Evolutionary conservation across 768 basidiomycete species (phyloP), one percentile per base, ranked within the genome.

Genomic region (Brasilioporus rufonigricans): DNA sequence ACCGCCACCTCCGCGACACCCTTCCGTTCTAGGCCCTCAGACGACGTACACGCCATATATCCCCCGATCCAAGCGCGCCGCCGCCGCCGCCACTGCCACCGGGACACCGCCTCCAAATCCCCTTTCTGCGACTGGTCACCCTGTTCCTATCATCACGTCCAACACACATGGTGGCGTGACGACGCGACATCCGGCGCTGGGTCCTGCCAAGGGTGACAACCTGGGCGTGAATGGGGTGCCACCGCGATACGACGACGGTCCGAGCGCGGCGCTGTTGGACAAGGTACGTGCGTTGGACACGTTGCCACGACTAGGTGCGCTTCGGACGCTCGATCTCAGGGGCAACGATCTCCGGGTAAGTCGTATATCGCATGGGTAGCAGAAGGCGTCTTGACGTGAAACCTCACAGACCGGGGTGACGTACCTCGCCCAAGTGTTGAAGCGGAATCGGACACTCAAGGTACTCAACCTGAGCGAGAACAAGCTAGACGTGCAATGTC

Each of bases 391-490:
- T 26, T 60, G 53, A 54, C 11, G 9, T 18, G 36, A 29, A 23
- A 5, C 31, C 39, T 41, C 13, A 14, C 56, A 83, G 81, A 81
- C 71, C 40, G 95, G 96, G 0, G 87, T 98, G 33, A 83, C 82
- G 0, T 98, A 97, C 65, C 83, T 98, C 45, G 88, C 94, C 0
- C 95, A 98, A 71, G 96, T 98, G 0, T 76, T 98, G 58, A 98
- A 98, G 67, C 86, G 96, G 35, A 98, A 99, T 71, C 78, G 94
- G 41, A 98, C 96, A 4, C 76, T 98, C 41, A 97, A 96, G 71
- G 87, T 98, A 6, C 78, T 98, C 24, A 98, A n/a, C n/a, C n/a
- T n/a, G n/a, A n/a, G n/a, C n/a, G n/a, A n/a, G n/a, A n/a, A n/a
- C n/a, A n/a, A n/a, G 68, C 81, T 99, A 6, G 96, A 96, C 53